These are phyloP conservation scores for Cryptomeria japonica DNA, from an alignment of 75 land plant genomes.

Conservation along the genomic window DNA sequence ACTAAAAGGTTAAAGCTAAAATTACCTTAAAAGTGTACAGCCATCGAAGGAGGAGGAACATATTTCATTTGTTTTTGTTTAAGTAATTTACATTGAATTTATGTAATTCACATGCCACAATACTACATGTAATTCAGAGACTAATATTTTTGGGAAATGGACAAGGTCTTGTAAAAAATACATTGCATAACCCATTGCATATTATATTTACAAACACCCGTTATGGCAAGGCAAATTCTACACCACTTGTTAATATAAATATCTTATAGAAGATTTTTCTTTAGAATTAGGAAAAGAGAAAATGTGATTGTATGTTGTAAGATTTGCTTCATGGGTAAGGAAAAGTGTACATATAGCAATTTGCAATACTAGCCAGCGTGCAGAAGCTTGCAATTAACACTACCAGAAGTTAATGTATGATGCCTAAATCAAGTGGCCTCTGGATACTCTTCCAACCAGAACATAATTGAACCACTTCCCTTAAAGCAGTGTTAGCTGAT, in stretches of 20 bases:
- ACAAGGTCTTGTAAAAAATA: neutral
- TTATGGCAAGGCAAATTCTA: neutral
- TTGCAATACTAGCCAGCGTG: neutral
- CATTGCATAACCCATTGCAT: neutral
- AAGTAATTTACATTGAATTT: neutral
- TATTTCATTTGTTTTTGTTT: neutral
- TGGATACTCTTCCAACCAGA: constrained; percentile 72
- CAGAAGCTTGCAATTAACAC: neutral
- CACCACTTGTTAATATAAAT: neutral
- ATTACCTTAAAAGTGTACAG: neutral
- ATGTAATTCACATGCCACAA: no score
- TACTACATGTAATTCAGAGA: no score
- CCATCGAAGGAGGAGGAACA: neutral
- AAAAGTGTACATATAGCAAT: neutral
- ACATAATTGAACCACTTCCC: constrained; percentile 41
- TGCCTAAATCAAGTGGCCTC: constrained; percentile 32
- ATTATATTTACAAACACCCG: neutral
- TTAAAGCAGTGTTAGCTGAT: constrained; percentile 46
- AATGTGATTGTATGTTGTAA: neutral
- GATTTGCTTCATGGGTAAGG: neutral
- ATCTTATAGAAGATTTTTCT: neutral
- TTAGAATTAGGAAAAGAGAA: neutral
- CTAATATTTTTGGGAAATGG: neutral
- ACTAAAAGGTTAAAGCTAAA: neutral
- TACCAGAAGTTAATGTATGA: constrained; percentile 9